A percentile compares a stretch with the other conserved stretches of the same genome.
phyloP scores from a whole-genome alignment of 2,329 filamentous ascomycete genomes.

The Cladosporium austrohemisphaericum region DNA sequence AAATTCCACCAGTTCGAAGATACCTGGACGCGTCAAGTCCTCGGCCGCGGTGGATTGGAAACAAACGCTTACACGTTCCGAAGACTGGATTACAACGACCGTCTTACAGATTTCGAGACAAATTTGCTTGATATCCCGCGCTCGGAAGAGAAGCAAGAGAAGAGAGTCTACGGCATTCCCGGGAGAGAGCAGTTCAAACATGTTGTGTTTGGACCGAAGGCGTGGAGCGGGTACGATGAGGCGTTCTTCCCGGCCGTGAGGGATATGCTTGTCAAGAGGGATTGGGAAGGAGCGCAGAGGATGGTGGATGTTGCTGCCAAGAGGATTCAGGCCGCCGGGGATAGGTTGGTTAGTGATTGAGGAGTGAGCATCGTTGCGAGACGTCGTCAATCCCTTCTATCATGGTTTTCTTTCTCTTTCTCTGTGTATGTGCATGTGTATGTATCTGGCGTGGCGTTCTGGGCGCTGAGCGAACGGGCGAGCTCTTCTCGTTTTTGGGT shows the following conservation, averaged over 20 bases:
- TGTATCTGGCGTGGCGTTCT: constrained; percentile 2
- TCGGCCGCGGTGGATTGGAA: constrained; percentile 71
- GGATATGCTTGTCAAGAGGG: constrained; percentile 68
- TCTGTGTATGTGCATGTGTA: background rate
- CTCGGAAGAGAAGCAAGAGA: constrained; percentile 26
- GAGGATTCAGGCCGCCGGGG: constrained; percentile 61
- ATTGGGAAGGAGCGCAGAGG: constrained; percentile 66
- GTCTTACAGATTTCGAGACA: constrained; percentile 77
- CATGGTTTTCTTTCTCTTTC: background rate
- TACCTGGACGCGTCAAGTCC: constrained; percentile 69
- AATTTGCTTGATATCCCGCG: constrained; percentile 74
- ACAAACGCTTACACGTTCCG: constrained; percentile 62
- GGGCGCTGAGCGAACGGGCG: background rate
- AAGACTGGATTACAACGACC: constrained; percentile 72
- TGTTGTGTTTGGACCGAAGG: constrained; percentile 78
- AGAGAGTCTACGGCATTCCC: constrained; percentile 50
- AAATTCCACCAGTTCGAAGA: constrained; percentile 73
- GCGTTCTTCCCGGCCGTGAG: constrained; percentile 78
- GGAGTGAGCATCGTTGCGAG: too few relatives aligned
- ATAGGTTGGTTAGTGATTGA: constrained; percentile 27
- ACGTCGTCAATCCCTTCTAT: too few relatives aligned
- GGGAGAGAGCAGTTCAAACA: constrained; percentile 93
- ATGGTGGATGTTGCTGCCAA: constrained; percentile 69
- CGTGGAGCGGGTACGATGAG: constrained; percentile 67
- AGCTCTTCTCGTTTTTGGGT: background rate